Percentiles rank a stretch among this genome's conserved stretches.
Conservation (phyloP, 768 basidiomycete species). For the Russula virescens region DNA sequence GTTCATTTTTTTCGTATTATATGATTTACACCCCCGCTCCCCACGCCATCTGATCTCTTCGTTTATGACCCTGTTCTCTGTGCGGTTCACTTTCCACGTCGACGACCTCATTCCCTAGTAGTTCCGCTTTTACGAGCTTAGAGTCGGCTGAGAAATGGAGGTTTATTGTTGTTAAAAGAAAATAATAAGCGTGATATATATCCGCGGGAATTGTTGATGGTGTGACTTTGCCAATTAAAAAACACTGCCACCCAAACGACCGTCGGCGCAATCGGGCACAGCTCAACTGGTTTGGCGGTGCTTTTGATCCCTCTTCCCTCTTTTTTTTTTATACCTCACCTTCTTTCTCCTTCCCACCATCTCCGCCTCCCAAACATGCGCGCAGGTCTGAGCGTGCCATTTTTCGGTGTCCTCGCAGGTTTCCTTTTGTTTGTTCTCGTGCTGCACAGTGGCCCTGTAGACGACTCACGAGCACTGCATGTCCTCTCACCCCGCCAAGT, state of each 20-base stretch:
- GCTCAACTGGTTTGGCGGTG: not conserved
- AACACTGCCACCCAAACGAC: too few species aligned
- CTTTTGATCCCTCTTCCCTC: not conserved
- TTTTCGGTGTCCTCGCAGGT: conserved; percentile 30
- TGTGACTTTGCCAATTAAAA: too few species aligned
- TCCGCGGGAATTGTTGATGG: too few species aligned
- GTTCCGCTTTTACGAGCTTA: too few species aligned
- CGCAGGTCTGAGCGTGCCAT: conserved; percentile 26
- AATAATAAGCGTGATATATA: too few species aligned
- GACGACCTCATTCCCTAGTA: too few species aligned
- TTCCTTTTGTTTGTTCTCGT: conserved; percentile 28
- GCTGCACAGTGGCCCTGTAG: conserved; percentile 25
- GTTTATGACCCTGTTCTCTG: not conserved
- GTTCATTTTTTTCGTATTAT: not conserved
- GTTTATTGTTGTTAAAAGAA: too few species aligned
- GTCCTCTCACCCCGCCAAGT: conserved; percentile 21
- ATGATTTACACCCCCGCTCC: too few species aligned
- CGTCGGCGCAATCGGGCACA: too few species aligned
- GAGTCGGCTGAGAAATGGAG: too few species aligned
- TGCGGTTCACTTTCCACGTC: too few species aligned
- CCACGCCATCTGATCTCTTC: conserved; percentile 7
- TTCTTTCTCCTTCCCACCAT: not conserved
- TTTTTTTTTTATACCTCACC: not conserved
- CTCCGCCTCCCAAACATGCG: conserved; percentile 7
- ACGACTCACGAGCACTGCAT: conserved; percentile 1